Percentiles rank a stretch among this genome's conserved stretches.
These are phyloP conservation scores for Lactarius indigo DNA, from an alignment of 768 basidiomycete species.

Conservation along the genomic window DNA sequence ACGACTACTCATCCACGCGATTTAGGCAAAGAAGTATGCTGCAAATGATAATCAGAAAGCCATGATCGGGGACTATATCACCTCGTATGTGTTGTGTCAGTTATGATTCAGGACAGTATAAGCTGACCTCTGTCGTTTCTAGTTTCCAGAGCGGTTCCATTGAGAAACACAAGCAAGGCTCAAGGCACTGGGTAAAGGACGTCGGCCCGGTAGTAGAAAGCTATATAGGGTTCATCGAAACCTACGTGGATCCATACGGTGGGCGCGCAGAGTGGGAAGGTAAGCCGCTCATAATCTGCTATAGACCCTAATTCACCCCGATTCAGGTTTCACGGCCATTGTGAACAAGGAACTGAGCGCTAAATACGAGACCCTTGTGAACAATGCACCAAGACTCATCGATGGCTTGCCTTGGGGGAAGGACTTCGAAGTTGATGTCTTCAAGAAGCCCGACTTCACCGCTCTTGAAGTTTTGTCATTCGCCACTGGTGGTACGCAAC, in stretches of 20 bases:
- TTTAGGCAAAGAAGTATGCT: conserved; percentile 66
- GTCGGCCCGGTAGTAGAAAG: conserved; percentile 84
- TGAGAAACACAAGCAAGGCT: conserved; percentile 73
- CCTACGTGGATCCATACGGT: conserved; percentile 80
- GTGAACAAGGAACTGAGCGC: conserved; percentile 81
- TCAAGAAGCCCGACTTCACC: conserved; percentile 86
- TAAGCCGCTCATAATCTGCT: conserved; percentile 27
- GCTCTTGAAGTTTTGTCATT: conserved; percentile 80
- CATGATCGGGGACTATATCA: conserved; percentile 77
- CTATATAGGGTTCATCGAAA: conserved; percentile 85
- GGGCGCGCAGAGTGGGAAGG: conserved; percentile 95
- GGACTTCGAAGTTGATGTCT: conserved; percentile 48
- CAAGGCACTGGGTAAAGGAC: conserved; percentile 81
- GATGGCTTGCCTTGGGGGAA: conserved; percentile 80
- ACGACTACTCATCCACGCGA: not conserved
- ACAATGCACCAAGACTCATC: conserved; percentile 73
- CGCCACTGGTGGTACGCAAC: conserved; percentile 66
- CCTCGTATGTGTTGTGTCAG: conserved; percentile 49
- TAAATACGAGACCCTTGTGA: conserved; percentile 76
- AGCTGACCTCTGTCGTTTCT: not conserved
- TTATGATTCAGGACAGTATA: not conserved
- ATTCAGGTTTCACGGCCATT: conserved; percentile 79
- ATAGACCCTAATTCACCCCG: not conserved
- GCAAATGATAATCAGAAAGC: conserved; percentile 68
- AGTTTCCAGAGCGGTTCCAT: conserved; percentile 80